A percentile compares a stretch with the other conserved stretches of the same genome.
Conservation (phyloP, 2,329 filamentous ascomycete species). For the Chalaropsis thielavioides region DNA sequence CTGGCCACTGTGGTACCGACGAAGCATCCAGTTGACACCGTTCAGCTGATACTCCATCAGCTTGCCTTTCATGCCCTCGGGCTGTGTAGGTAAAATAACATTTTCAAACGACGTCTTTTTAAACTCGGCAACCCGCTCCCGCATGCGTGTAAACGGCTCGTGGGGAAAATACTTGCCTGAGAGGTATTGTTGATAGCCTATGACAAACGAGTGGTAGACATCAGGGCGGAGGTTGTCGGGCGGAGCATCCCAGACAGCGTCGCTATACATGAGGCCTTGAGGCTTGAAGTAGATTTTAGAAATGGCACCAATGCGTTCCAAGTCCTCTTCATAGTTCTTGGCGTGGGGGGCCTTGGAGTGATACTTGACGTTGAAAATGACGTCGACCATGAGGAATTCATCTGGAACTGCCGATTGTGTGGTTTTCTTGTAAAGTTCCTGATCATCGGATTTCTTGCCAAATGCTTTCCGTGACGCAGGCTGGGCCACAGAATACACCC, state of each 20-base stretch:
- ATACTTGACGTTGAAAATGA: constrained; percentile 67
- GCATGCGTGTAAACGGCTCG: constrained; percentile 45
- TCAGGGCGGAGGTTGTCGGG: constrained; percentile 49
- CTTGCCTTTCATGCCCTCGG: constrained; percentile 57
- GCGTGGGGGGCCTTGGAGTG: constrained; percentile 24
- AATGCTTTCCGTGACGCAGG: constrained; percentile 62
- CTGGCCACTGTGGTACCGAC: constrained; percentile 67
- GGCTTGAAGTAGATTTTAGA: constrained; percentile 73
- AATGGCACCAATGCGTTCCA: constrained; percentile 57
- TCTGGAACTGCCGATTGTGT: constrained; percentile 72
- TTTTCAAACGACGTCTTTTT: constrained; percentile 46
- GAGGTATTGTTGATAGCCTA: constrained; percentile 77
- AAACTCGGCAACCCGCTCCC: constrained; percentile 52
- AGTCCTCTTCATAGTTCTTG: constrained; percentile 45
- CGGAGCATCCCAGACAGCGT: constrained; percentile 77
- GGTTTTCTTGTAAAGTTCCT: constrained; percentile 47
- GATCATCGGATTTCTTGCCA: constrained; percentile 49
- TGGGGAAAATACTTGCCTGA: constrained; percentile 55
- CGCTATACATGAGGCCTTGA: constrained; percentile 80
- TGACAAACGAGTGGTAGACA: constrained; percentile 64
- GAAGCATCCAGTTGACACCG: constrained; percentile 88
- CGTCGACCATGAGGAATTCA: constrained; percentile 71
- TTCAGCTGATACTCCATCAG: constrained; percentile 91
- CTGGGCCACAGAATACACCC: constrained; percentile 60
- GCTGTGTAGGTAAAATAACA: constrained; percentile 55